Evolutionary conservation across 2,329 filamentous ascomycete genomes (phyloP).

Genomic region (Aureobasidium sp.): DNA sequence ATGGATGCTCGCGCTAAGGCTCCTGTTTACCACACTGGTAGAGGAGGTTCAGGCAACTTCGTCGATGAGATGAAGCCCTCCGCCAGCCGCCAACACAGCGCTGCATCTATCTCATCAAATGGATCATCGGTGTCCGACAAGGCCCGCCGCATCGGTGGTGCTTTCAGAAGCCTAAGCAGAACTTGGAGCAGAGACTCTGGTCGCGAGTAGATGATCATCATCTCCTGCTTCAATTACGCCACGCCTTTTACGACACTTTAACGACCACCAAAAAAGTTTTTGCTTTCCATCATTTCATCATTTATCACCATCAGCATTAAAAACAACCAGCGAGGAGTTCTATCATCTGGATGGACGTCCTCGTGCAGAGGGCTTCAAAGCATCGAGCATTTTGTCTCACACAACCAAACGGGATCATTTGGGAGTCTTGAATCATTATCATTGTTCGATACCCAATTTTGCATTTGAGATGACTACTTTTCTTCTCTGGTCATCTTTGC

Average conservation of each 20-base stretch:
- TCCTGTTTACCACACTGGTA: constrained; percentile 57
- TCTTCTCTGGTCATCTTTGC: background rate
- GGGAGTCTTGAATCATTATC: constrained; percentile 10
- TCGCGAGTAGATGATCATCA: background rate
- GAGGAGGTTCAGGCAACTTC: constrained; percentile 54
- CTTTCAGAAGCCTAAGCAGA: constrained; percentile 9
- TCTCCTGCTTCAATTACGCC: background rate
- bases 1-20: constrained; percentile 43
- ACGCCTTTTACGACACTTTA: background rate
- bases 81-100: constrained; percentile 15
- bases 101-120: constrained; percentile 9
- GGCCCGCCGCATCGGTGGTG: constrained; percentile 8
- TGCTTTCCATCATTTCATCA: constrained; percentile 1
- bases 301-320: background rate
- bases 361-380: background rate
- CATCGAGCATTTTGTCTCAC: background rate
- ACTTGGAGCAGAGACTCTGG: constrained; percentile 4
- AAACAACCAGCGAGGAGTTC: constrained; percentile 11
- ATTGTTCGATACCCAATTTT: background rate
- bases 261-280: constrained; percentile 10
- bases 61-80: constrained; percentile 34
- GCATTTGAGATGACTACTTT: background rate
- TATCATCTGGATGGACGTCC: background rate
- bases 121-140: constrained; percentile 12
- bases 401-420: constrained; percentile 3